These are phyloP conservation scores for Fragilariopsis cylindrus DNA, from an alignment of 108 stramenopile genomes.

Conservation along the genomic window DNA sequence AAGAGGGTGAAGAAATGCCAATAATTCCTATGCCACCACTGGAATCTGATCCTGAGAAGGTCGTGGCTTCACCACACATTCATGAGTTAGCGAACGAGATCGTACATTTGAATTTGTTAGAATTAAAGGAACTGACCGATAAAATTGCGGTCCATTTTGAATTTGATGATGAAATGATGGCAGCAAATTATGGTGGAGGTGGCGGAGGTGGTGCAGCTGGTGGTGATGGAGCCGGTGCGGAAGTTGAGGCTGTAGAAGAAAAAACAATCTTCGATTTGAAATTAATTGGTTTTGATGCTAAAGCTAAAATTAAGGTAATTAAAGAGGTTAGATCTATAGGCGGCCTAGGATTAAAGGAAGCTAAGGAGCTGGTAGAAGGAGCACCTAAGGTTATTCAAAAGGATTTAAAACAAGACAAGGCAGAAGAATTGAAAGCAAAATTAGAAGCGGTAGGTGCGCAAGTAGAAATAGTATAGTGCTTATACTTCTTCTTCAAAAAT, in stretches of 20 bases:
- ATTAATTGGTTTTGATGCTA: conserved; percentile 87
- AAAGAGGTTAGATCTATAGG: conserved; percentile 87
- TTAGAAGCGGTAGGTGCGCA: conserved; percentile 83
- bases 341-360: conserved; percentile 88
- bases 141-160: conserved; percentile 79
- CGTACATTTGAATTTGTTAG: conserved; percentile 67
- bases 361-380: conserved; percentile 90
- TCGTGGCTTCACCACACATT: conserved; percentile 53
- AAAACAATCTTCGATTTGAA: conserved; percentile 89
- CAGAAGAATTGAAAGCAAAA: conserved; percentile 84
- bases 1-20: conserved; percentile 64
- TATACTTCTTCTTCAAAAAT: no score
- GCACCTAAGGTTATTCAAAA: conserved; percentile 85
- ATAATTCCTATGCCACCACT: conserved; percentile 65
- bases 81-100: conserved; percentile 76
- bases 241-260: conserved; percentile 31
- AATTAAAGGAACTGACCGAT: conserved; percentile 72
- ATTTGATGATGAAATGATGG: conserved; percentile 58
- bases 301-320: conserved; percentile 91
- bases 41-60: conserved; percentile 35
- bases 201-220: conserved; percentile 22
- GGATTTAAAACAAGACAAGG: conserved; percentile 88
- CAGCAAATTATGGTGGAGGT: conserved; percentile 39
- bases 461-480: conserved; percentile 72
- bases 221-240: conserved; percentile 48